Evolutionary conservation across 2,329 filamentous ascomycete species (phyloP).

Genomic region (Emericellopsis atlantica): DNA sequence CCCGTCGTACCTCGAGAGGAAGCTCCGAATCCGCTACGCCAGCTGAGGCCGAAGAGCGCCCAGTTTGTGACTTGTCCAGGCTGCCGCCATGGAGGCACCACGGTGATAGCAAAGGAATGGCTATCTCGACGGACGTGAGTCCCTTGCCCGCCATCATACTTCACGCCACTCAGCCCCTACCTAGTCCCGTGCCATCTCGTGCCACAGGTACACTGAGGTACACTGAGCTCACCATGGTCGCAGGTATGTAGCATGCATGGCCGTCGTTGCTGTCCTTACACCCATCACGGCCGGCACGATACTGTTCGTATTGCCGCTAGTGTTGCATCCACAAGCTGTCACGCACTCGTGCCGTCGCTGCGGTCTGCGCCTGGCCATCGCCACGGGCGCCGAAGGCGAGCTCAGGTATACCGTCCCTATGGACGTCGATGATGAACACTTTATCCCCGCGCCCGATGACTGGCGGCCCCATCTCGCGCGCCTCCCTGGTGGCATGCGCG

Average conservation of each 20-base stretch:
- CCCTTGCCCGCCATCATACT: not conserved
- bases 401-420: slow-evolving; percentile 4
- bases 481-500: slow-evolving; percentile 4
- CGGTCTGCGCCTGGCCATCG: slow-evolving; percentile 5
- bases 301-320: slow-evolving; percentile 2
- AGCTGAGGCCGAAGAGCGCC: slow-evolving; percentile 4
- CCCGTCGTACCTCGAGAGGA: not conserved
- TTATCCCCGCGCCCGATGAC: slow-evolving; percentile 3
- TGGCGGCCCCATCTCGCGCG: slow-evolving; percentile 5
- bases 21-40: not conserved
- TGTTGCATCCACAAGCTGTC: slow-evolving; percentile 4
- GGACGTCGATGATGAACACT: slow-evolving; percentile 1
- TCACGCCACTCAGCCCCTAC: not conserved
- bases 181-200: not conserved
- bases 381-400: slow-evolving; percentile 3
- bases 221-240: not conserved
- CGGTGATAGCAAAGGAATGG: slow-evolving; percentile 4
- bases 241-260: slow-evolving; percentile 4
- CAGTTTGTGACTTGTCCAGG: slow-evolving; percentile 5
- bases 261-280: slow-evolving; percentile 4
- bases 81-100: slow-evolving; percentile 4
- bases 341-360: slow-evolving; percentile 5
- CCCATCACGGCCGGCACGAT: slow-evolving; percentile 4
- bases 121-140: slow-evolving; percentile 4
- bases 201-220: not conserved